phyloP scores from a whole-genome alignment of 179 eudicot genomes.

The Vitellaria paradoxa region DNA sequence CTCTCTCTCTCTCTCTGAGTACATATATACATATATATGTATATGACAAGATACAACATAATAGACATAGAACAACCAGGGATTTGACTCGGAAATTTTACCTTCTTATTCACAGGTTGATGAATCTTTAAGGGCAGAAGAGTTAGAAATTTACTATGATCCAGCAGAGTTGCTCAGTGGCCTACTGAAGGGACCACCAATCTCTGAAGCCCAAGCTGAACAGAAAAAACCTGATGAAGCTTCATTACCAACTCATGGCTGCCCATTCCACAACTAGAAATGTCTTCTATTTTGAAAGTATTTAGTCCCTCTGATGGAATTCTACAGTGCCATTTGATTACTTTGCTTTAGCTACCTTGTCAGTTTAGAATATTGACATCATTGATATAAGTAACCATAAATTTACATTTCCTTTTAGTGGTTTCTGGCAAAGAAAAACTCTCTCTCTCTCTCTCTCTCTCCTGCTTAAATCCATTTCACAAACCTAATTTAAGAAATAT shows the following conservation, averaged over 20 bases:
- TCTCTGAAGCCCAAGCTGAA: constrained; percentile 1
- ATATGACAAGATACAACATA: background rate
- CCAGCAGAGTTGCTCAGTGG: constrained; percentile 68
- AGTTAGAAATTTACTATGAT: constrained; percentile 70
- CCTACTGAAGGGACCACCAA: constrained; percentile 39
- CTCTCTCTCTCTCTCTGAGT: background rate
- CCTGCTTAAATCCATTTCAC: too few relatives aligned
- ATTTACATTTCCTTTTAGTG: too few relatives aligned
- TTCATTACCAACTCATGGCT: background rate
- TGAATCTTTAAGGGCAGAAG: constrained; percentile 55
- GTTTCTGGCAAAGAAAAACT: too few relatives aligned
- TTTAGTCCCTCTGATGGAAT: too few relatives aligned
- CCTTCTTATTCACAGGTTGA: constrained; percentile 40
- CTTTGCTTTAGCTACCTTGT: too few relatives aligned
- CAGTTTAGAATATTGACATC: too few relatives aligned
- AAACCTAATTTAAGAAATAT: background rate
- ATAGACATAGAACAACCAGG: too few relatives aligned
- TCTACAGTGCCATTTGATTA: too few relatives aligned
- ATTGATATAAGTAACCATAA: too few relatives aligned
- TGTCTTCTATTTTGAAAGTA: too few relatives aligned
- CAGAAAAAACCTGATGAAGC: background rate
- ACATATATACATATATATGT: background rate
- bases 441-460: too few relatives aligned
- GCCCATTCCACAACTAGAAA: constrained; percentile 14
- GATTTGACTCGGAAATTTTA: too few relatives aligned